Conservation (phyloP, 441 rosid genomes). For the Bocquillonia castaneifolia region DNA sequence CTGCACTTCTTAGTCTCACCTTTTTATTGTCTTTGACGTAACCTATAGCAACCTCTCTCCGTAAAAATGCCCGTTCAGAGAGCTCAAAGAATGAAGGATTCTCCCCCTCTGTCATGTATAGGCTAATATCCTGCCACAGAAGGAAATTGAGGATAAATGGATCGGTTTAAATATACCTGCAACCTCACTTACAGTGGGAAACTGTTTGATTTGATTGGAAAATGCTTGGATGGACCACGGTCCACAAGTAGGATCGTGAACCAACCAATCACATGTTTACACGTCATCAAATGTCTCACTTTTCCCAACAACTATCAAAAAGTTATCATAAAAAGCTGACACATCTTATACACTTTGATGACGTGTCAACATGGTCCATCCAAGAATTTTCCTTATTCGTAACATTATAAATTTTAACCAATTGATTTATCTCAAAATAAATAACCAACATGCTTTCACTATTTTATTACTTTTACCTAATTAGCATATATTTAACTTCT, state of each 20-base stretch:
- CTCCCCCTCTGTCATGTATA: constrained; percentile 83
- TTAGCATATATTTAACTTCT: not conserved
- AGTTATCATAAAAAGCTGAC: too few relatives aligned
- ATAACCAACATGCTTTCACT: not conserved
- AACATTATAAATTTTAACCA: too few relatives aligned
- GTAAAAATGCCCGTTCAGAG: constrained; percentile 69
- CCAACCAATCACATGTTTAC: too few relatives aligned
- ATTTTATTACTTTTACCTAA: not conserved
- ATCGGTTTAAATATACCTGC: not conserved
- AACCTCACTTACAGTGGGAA: not conserved
- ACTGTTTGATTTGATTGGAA: not conserved
- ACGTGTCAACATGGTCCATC: too few relatives aligned
- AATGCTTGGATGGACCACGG: too few relatives aligned
- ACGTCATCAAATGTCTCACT: too few relatives aligned
- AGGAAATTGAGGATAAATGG: not conserved
- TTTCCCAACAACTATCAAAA: too few relatives aligned
- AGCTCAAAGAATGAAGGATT: constrained; percentile 78
- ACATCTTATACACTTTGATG: too few relatives aligned
- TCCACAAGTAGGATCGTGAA: too few relatives aligned
- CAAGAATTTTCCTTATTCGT: too few relatives aligned
- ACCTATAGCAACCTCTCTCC: constrained; percentile 88
- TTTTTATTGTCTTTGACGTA: constrained; percentile 64
- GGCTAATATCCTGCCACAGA: constrained; percentile 55
- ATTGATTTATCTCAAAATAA: not conserved
- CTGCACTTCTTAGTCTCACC: constrained; percentile 29